Percentiles rank a stretch among this genome's conserved stretches.
Conservation (phyloP, 805 yeast genomes). For the Jamesozyma spencerorum region DNA sequence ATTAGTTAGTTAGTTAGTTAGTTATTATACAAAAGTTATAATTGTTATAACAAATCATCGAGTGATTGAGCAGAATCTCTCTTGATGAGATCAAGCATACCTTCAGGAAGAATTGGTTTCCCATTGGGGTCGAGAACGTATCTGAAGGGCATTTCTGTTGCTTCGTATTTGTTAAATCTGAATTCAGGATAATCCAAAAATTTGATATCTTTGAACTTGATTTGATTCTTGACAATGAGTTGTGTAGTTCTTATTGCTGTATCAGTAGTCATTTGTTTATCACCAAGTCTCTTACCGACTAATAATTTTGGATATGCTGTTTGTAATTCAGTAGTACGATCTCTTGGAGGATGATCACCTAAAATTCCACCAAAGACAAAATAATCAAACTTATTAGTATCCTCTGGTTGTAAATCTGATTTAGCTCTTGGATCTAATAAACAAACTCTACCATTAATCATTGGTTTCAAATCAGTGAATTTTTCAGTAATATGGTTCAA, state of each 20-base stretch:
- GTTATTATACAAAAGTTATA: not conserved
- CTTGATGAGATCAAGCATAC: slow-evolving; percentile 81
- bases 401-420: slow-evolving; percentile 63
- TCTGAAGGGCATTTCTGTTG: slow-evolving; percentile 96
- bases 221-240: slow-evolving; percentile 52
- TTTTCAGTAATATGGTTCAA: slow-evolving; percentile 37
- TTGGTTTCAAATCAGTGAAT: slow-evolving; percentile 38
- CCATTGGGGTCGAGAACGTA: slow-evolving; percentile 53
- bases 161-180: slow-evolving; percentile 76
- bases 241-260: slow-evolving; percentile 93
- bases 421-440: slow-evolving; percentile 83
- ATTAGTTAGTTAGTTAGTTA: too few species aligned
- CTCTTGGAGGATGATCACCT: slow-evolving; percentile 87
- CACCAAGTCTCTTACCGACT: slow-evolving; percentile 79
- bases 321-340: slow-evolving; percentile 84
- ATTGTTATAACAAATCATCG: slow-evolving; percentile 46
- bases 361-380: slow-evolving; percentile 94
- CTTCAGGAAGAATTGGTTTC: slow-evolving; percentile 80
- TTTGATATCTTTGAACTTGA: slow-evolving; percentile 58
- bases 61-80: slow-evolving; percentile 76
- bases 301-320: slow-evolving; percentile 58
- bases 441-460: slow-evolving; percentile 49
- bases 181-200: slow-evolving; percentile 93
- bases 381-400: slow-evolving; percentile 59
- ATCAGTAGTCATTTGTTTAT: slow-evolving; percentile 92